A percentile compares a stretch with the other conserved stretches of the same genome.
Evolutionary conservation across 371 early-diverging fungal species (phyloP).

Genomic region (Umbelopsis sp.): DNA sequence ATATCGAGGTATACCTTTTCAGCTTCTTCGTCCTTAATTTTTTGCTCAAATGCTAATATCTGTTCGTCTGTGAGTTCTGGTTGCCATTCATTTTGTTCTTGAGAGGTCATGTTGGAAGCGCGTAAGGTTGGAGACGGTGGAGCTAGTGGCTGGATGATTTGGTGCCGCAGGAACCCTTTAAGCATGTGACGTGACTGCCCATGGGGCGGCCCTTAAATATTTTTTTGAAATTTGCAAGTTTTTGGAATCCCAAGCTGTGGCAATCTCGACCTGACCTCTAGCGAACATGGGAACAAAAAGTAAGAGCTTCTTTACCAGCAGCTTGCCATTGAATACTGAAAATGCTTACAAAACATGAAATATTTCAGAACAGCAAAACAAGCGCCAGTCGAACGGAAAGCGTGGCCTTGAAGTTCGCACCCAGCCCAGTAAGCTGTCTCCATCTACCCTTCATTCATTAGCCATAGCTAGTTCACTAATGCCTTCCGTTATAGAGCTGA

Average conservation of each 20-base stretch:
- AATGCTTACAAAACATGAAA: too few species aligned
- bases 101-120: slow-evolving; percentile 26
- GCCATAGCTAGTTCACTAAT: not conserved
- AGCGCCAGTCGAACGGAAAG: not conserved
- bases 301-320: not conserved
- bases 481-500: slow-evolving; percentile 31
- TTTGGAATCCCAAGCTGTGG: not conserved
- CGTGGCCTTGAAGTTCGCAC: slow-evolving; percentile 17
- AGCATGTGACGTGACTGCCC: slow-evolving; percentile 10
- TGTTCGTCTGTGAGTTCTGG: slow-evolving; percentile 62
- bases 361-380: slow-evolving; percentile 2
- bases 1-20: slow-evolving; percentile 40
- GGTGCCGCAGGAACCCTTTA: too few species aligned
- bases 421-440: slow-evolving; percentile 12
- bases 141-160: too few species aligned
- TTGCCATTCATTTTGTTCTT: slow-evolving; percentile 27
- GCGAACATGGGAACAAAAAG: slow-evolving; percentile 8
- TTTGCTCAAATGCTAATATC: slow-evolving; percentile 64
- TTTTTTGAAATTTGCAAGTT: not conserved
- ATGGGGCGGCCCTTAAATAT: slow-evolving; percentile 36
- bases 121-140: not conserved
- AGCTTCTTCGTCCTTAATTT: slow-evolving; percentile 67
- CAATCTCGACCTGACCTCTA: not conserved
- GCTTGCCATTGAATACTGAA: too few species aligned
- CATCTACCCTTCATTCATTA: not conserved